Evolutionary conservation across 2,329 filamentous ascomycete genomes (phyloP), one percentile per base, ranked within the genome.

Genomic region (Aspergillus novoparasiticus): DNA sequence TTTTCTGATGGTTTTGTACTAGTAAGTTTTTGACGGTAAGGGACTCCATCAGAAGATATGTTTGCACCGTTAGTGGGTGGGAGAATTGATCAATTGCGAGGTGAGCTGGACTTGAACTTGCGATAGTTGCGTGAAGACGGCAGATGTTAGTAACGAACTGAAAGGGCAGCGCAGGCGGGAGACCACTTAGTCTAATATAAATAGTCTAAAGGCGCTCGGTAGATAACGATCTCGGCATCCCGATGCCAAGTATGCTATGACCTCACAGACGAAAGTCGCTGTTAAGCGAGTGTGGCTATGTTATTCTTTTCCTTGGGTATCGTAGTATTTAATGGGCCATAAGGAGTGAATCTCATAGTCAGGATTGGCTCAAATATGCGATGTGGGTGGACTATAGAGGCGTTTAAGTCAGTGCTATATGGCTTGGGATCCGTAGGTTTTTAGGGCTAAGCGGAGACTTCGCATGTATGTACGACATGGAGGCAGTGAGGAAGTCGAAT

Each of bases 11-110:
- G n/a, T 57, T 57, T 8, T 21, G 28, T 21, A 34, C 19, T 23
- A 41, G 23, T 45, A 23, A 34, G 14, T 19, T 21, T 14, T 32
- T 32, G 16, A 45, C 10, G n/a, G 11, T 11, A 61, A 39, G 26
- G 19, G 45, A 61, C 53, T 57, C 45, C 53, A 61, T 61, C 21
- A 61, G 54, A 23, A 55, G 14, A 14, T 51, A 51, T 51, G 8
- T 34, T 21, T 12, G 10, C 16, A 50, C 16, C 12, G 5, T 50
- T 19, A 3, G 8, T 30, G 3, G 14, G 6, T 10, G 23, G 16
- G 2, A 16, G 3, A 16, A 4, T n/a, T 28, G 14, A 26, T 28
- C 6, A 30, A 50, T 48, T 26, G 45, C 21, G 23, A 6, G 14
- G 21, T 48, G 21, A 8, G 16, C 6, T 8, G 21, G 11, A 26